Evolutionary conservation across 805 yeast genomes (phyloP), one percentile per base, ranked within the genome.

Genomic region (Candida methanosorbosa): DNA sequence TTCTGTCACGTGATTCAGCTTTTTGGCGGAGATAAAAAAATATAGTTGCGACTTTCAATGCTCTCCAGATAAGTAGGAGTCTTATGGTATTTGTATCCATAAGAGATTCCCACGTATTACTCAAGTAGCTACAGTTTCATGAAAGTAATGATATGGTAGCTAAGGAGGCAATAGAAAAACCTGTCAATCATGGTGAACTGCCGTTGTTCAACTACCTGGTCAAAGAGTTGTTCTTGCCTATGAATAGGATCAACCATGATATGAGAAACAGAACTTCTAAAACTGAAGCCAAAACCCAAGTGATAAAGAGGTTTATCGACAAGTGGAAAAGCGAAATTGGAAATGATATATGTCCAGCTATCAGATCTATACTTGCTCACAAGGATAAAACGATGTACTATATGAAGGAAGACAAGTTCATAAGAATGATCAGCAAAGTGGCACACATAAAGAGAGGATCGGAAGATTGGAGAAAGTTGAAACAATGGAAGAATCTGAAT

Each of bases 261-360:
- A 46, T 41, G 29, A 30, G 18, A 19, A 40, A 18, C 25, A 42
- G 24, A 29, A 32, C 35, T 24, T 36, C 32, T 33, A 44, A 19
- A 27, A 34, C 36, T 45, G 36, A 33, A 33, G 24, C 39, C 28
- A 31, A 38, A 35, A 24, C 30, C 27, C 39, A 46, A 18, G 41
- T 52, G 3, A 39, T 61, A 6, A 48, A 52, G 22, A 38, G 44
- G 8, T 80, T 75, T 46, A 57, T 76, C 21, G 48, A 50, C 4
- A 50, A 61, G 26, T 80, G 82, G 81, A 54, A 76, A 25, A 45
- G 43, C 13, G 56, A 64, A 2, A 77, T 78, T 0, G 86, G 86
- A 0, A 54, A 64, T 14, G 70, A 87, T 52, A 66, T 87, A 3
- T 77, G 68, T 44, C 88, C 90, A 0, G 79, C 79, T 1, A 63